These are phyloP conservation scores for Polysphondylium violaceum DNA, from an alignment of 78 protist species.

Conservation along the genomic window DNA sequence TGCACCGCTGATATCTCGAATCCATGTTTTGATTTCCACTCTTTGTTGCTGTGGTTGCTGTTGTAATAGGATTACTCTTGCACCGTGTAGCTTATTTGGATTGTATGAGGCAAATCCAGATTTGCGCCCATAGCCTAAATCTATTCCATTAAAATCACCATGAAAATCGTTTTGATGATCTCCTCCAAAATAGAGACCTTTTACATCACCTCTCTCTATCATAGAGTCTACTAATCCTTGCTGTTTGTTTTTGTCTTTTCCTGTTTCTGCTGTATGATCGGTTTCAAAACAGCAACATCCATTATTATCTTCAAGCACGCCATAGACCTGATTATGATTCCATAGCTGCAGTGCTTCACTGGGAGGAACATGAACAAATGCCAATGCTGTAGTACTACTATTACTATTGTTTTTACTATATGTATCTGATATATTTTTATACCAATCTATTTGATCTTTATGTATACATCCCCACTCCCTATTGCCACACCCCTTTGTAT, in stretches of 20 bases:
- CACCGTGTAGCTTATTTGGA: not conserved
- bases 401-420: not conserved
- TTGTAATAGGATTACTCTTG: slow-evolving; percentile 9
- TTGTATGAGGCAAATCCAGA: slow-evolving; percentile 26
- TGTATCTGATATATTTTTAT: not conserved
- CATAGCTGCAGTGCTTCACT: slow-evolving; percentile 27
- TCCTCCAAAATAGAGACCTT: slow-evolving; percentile 59
- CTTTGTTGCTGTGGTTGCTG: not conserved
- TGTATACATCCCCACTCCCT: slow-evolving; percentile 52
- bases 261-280: not conserved
- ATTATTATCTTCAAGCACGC: slow-evolving; percentile 17
- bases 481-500: slow-evolving; percentile 1
- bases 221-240: not conserved
- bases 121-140: slow-evolving; percentile 46
- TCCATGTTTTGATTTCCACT: slow-evolving; percentile 17
- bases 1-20: slow-evolving; percentile 8
- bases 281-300: slow-evolving; percentile 10
- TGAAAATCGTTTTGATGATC: slow-evolving; percentile 49
- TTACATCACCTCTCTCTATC: slow-evolving; percentile 10
- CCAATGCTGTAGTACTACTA: not conserved
- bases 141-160: slow-evolving; percentile 34
- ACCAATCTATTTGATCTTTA: slow-evolving; percentile 44
- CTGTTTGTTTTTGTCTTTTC: no score
- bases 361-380: slow-evolving; percentile 63
- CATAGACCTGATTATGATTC: slow-evolving; percentile 30